Percentiles rank a stretch among this genome's conserved stretches.
Conservation (phyloP, 2,329 filamentous ascomycete species). For the Fusarium bactridioides region DNA sequence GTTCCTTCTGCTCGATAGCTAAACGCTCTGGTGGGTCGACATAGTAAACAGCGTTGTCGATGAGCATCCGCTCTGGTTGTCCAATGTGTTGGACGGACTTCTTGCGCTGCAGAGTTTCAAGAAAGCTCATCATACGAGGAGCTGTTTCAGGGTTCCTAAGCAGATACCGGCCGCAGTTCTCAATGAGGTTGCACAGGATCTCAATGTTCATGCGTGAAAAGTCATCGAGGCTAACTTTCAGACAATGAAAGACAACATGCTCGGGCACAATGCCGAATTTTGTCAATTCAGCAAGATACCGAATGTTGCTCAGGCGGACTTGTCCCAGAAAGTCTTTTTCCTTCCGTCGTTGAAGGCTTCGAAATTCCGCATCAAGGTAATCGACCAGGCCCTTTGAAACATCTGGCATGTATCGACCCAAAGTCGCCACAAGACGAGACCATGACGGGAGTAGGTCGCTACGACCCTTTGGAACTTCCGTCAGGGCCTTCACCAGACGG, state of each 20-base stretch:
- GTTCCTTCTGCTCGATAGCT: conserved; percentile 95
- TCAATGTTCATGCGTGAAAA: conserved; percentile 99
- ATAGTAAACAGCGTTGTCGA: conserved; percentile 98
- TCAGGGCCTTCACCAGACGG: conserved; percentile 88
- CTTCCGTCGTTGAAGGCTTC: conserved; percentile 94
- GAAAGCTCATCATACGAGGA: conserved; percentile 90
- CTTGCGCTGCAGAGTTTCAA: conserved; percentile 95
- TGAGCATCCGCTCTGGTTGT: conserved; percentile 95
- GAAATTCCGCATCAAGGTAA: conserved; percentile 95
- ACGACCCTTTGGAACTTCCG: conserved; percentile 93
- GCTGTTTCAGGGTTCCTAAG: conserved; percentile 92
- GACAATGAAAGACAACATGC: conserved; percentile 97
- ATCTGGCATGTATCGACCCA: conserved; percentile 93
- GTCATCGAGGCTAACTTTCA: conserved; percentile 96
- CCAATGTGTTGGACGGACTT: conserved; percentile 95
- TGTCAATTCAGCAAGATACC: conserved; percentile 96
- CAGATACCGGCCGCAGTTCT: conserved; percentile 95
- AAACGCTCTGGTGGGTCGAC: conserved; percentile 94
- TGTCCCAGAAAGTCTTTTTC: conserved; percentile 97
- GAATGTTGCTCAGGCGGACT: conserved; percentile 90
- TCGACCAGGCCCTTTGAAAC: conserved; percentile 90
- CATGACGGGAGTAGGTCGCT: conserved; percentile 91
- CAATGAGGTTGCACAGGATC: conserved; percentile 93
- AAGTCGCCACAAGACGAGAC: conserved; percentile 89
- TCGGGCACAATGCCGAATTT: conserved; percentile 98